Base-by-base conservation (phyloP, 495 filamentous ascomycete species). In the Podospora didyma region DNA sequence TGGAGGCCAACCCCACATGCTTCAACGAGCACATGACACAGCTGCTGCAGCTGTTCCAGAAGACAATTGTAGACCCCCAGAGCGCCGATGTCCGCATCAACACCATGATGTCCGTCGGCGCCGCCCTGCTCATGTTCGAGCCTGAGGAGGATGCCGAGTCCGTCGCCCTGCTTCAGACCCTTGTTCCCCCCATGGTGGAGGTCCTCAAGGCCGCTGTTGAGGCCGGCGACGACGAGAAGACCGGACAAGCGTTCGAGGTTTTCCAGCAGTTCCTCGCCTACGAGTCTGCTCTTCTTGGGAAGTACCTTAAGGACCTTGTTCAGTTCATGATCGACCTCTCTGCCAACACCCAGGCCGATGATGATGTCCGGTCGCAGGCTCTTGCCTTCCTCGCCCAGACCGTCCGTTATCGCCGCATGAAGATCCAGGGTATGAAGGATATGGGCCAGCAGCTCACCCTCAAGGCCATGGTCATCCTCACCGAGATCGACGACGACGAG, bases 221-320 rank as follows among this genome's bases (percentile, higher is more conserved):
- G 60, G 78, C 80, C 26, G 80, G 83, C 9, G 86, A 97, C 64
- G 93, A 96, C 58, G 92, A 95, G 61, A 87, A 86, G 58, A 82
- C 87, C 49, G 88, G 90, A 72, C 88, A 93, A 65, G 87, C 87
- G 6, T 98, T 98, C 64, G 94, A 98, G 70, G 92, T 97, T 50
- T 96, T 98, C 81, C 95, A 98, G 75, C 96, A 89, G 31, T 82
- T 97, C 56, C 79, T 98, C 28, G 89, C 89, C 57, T 96, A 89
- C 67, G 92, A 97, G 64, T 85, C 87, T 22, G 81, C 87, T n/a
- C 78, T 97, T 26, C 75, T 97, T 23, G 88, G 85, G 56, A 78
- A 80, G 35, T 91, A 96, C 73, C 92, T 99, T 70, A 88, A 87
- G 71, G 89, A 97, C 65, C 79, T 98, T 26, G 77, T 97, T 46